Evolutionary conservation across 140 eudicot species (phyloP), one percentile per base, ranked within the genome.

Genomic region (Oenanthe javanica): DNA sequence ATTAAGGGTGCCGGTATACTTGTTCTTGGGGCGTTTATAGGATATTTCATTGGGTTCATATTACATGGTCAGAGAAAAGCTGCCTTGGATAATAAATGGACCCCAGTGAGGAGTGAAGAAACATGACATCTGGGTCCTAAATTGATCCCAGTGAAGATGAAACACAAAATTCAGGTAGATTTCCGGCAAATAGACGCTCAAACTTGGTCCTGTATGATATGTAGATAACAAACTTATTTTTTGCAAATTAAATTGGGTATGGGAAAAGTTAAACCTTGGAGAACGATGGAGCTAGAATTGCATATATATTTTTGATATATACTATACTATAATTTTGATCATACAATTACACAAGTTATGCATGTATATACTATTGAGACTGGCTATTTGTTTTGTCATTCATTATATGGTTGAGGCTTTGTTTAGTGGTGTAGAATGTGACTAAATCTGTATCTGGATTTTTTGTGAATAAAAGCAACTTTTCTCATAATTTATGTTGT

Each of bases 61-160:
- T 88, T 97, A 27, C 97, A 87, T 75, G 79, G 86, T 9, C 79
- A 86, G 79, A 89, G 82, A 77, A 91, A 85, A 79, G 85, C 80
- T 42, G 82, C 77, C 11, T 36, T 83, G 4, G 86, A 83, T 67
- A 86, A 86, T 77, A 86, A 74, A 31, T 96, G 99, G 99, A 90
- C 82, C 2, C 92, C 94, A 10, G 90, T 96, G 64, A 91, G 87
- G 91, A 93, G 79, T 1, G 94, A 89, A 48, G 98, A 95, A 75
- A 77, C 84, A 6, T 90, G 83, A 90, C 18, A 48, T 18, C 63
- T 4, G 1, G 36, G 6, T 79, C 4, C 10, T 19, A 67, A 0
- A 27, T 63, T 36, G 23, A 63, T 63, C 6, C 15, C 38, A 63
- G 38, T 63, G 38, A 63, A 23, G 93, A 88, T 25, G 97, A 95